Conservation (phyloP, 805 yeast genomes). For the Candida corydali region DNA sequence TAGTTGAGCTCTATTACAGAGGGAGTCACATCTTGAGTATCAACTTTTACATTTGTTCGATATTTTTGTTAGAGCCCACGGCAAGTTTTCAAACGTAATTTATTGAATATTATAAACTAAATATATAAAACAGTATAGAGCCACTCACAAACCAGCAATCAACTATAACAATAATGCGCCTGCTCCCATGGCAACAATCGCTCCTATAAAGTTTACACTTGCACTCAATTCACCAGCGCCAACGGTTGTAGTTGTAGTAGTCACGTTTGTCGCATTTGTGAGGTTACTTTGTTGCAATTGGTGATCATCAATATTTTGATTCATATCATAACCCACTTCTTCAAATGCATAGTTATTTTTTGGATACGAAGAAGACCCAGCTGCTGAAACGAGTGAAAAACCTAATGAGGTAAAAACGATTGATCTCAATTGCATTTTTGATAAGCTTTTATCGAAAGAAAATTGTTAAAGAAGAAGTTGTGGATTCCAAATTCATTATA, state of each 20-base stretch:
- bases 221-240: neutral
- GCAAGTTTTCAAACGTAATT: too few relatives aligned
- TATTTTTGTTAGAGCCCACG: too few relatives aligned
- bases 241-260: constrained; percentile 5
- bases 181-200: constrained; percentile 3
- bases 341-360: neutral
- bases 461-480: neutral
- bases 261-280: constrained; percentile 4
- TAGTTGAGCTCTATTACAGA: too few relatives aligned
- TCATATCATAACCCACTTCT: neutral
- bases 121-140: neutral
- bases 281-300: neutral
- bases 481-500: too few relatives aligned
- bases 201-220: constrained; percentile 1
- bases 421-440: constrained; percentile 4
- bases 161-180: constrained; percentile 3
- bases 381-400: neutral
- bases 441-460: neutral
- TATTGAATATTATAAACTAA: neutral
- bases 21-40: too few relatives aligned
- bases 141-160: neutral
- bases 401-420: constrained; percentile 4
- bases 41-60: too few relatives aligned
- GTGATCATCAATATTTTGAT: neutral
- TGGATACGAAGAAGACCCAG: too few relatives aligned